phyloP scores from a whole-genome alignment of 1,139 yeast species.

The Blastobotrys petasosporus region DNA sequence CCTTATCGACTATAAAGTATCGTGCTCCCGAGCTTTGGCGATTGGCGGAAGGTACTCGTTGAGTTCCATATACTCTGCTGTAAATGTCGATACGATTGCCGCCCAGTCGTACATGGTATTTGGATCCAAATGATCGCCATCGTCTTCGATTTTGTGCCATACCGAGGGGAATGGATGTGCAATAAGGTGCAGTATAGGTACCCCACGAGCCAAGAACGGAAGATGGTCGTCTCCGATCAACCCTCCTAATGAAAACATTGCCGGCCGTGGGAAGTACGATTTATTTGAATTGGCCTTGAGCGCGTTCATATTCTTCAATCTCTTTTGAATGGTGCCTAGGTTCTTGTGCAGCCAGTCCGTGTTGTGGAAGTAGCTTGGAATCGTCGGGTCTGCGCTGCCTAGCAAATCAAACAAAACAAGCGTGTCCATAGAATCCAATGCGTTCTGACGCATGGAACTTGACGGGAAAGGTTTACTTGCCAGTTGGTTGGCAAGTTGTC shows the following conservation, averaged over 20 bases:
- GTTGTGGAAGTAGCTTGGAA: slow-evolving; percentile 43
- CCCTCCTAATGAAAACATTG: slow-evolving; percentile 25
- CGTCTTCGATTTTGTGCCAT: slow-evolving; percentile 46
- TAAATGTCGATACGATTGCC: slow-evolving; percentile 30
- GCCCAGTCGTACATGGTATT: slow-evolving; percentile 36
- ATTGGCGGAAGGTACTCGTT: slow-evolving; percentile 11
- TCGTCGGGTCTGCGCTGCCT: slow-evolving; percentile 37
- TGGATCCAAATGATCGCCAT: slow-evolving; percentile 33
- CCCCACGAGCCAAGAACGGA: slow-evolving; percentile 44
- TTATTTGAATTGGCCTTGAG: slow-evolving; percentile 11
- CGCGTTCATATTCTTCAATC: slow-evolving; percentile 17
- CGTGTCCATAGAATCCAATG: slow-evolving; percentile 35
- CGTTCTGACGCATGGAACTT: slow-evolving; percentile 15
- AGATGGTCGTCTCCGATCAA: slow-evolving; percentile 49
- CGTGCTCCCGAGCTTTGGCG: too few relatives aligned
- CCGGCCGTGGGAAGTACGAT: slow-evolving; percentile 21
- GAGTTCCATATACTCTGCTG: slow-evolving; percentile 32
- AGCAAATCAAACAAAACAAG: slow-evolving; percentile 47
- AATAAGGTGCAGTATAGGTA: slow-evolving; percentile 46
- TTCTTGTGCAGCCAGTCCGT: slow-evolving; percentile 39
- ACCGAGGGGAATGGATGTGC: slow-evolving; percentile 44
- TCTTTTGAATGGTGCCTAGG: slow-evolving; percentile 29
- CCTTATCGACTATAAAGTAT: too few relatives aligned
- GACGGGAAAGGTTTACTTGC: slow-evolving; percentile 14
- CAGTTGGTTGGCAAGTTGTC: slow-evolving; percentile 43